Evolutionary conservation across 2,329 filamentous ascomycete genomes (phyloP).

Genomic region (Phaeosphaeriaceae sp.): DNA sequence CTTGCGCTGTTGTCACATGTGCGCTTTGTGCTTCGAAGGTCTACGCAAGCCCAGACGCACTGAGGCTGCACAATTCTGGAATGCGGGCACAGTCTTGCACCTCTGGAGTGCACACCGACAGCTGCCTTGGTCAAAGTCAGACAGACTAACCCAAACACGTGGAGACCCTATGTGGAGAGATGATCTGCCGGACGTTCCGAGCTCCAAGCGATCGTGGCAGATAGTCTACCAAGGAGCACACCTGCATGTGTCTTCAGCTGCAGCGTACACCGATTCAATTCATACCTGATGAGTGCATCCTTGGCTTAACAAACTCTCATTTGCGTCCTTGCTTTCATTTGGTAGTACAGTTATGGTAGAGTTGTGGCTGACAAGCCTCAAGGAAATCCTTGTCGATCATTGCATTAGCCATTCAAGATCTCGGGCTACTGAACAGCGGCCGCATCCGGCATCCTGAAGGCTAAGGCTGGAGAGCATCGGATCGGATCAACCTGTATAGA

Average conservation of each 20-base stretch:
- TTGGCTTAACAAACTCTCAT: too few species aligned
- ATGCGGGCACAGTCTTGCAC: background rate
- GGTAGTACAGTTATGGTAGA: background rate
- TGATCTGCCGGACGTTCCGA: constrained; percentile 28
- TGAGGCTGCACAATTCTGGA: background rate
- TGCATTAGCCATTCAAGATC: constrained; percentile 6
- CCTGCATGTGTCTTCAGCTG: background rate
- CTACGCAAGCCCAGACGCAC: background rate
- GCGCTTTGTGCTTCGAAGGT: background rate
- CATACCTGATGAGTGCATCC: too few species aligned
- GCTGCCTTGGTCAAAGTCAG: background rate
- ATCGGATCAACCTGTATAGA: background rate
- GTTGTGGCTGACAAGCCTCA: background rate
- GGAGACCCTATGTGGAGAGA: constrained; percentile 24
- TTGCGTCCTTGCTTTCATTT: too few species aligned
- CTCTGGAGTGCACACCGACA: background rate
- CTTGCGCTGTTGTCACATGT: constrained; percentile 2
- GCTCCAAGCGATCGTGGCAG: background rate
- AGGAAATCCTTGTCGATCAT: background rate
- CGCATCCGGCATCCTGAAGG: background rate
- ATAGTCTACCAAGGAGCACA: background rate
- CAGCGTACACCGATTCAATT: too few species aligned
- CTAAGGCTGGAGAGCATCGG: background rate
- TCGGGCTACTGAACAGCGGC: background rate
- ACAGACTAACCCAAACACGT: constrained; percentile 21